A percentile compares a stretch with the other conserved stretches of the same genome.
Conservation (phyloP, 805 yeast genomes). For the Lachancea lanzarotensis region DNA sequence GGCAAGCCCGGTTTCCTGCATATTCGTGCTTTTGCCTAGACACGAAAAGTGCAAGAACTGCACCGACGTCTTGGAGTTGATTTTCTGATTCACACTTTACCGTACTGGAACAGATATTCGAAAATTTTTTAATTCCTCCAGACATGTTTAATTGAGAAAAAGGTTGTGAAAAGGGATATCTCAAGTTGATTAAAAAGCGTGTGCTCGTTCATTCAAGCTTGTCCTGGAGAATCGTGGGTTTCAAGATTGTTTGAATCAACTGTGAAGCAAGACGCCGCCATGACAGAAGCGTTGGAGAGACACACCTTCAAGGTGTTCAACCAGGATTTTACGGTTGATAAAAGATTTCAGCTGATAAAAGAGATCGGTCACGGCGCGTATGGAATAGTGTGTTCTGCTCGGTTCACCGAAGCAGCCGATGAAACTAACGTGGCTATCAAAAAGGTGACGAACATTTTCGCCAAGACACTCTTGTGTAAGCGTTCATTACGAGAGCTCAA, state of each 20-base stretch:
- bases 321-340: conserved; percentile 90
- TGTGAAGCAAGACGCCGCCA: conserved; percentile 4
- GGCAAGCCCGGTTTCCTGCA: too few species aligned
- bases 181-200: background rate
- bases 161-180: conserved; percentile 1
- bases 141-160: too few species aligned
- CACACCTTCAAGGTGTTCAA: conserved; percentile 62
- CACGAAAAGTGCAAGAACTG: too few species aligned
- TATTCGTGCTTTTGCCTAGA: too few species aligned
- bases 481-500: conserved; percentile 89
- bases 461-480: conserved; percentile 84
- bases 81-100: background rate
- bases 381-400: conserved; percentile 93
- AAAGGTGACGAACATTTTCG: conserved; percentile 90
- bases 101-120: background rate
- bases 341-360: conserved; percentile 78
- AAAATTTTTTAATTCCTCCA: background rate
- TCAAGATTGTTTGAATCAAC: background rate
- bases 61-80: background rate
- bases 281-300: conserved; percentile 34
- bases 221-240: background rate
- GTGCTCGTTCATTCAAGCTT: background rate
- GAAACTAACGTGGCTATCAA: conserved; percentile 91
- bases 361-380: conserved; percentile 98
- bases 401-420: conserved; percentile 61